Conservation (phyloP, 768 basidiomycete genomes). For the Atractiella rhizophila region DNA sequence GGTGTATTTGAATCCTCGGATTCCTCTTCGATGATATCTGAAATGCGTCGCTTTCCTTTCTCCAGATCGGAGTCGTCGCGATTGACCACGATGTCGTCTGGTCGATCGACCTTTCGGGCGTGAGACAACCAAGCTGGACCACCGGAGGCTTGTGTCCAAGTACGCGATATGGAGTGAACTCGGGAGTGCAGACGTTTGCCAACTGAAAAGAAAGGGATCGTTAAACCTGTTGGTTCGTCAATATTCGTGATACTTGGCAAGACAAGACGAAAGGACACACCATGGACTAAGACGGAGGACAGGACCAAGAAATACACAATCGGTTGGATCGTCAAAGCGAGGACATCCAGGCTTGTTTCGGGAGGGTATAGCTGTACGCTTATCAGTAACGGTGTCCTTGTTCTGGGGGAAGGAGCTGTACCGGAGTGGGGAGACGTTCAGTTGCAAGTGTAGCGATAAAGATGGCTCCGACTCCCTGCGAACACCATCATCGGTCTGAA, state of each 20-base stretch:
- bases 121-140: constrained; percentile 45
- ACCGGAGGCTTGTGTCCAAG: constrained; percentile 15
- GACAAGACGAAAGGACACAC: too few relatives aligned
- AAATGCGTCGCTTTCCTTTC: not conserved
- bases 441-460: constrained; percentile 39
- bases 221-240: too few relatives aligned
- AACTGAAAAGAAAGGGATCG: constrained; percentile 82
- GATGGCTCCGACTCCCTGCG: constrained; percentile 84
- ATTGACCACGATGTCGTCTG: constrained; percentile 59
- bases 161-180: constrained; percentile 44
- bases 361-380: constrained; percentile 29
- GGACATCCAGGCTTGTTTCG: constrained; percentile 34
- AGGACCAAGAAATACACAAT: constrained; percentile 89
- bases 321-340: constrained; percentile 59
- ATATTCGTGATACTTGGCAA: too few relatives aligned
- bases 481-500: not conserved
- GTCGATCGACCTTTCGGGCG: constrained; percentile 29
- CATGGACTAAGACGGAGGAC: constrained; percentile 13
- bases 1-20: not conserved
- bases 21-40: not conserved
- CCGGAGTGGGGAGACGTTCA: constrained; percentile 18
- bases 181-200: constrained; percentile 72
- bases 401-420: not conserved
- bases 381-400: accelerated
- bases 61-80: constrained; percentile 27